Evolutionary conservation across 2,329 filamentous ascomycete genomes (phyloP).

Genomic region (Diatrype stigma): DNA sequence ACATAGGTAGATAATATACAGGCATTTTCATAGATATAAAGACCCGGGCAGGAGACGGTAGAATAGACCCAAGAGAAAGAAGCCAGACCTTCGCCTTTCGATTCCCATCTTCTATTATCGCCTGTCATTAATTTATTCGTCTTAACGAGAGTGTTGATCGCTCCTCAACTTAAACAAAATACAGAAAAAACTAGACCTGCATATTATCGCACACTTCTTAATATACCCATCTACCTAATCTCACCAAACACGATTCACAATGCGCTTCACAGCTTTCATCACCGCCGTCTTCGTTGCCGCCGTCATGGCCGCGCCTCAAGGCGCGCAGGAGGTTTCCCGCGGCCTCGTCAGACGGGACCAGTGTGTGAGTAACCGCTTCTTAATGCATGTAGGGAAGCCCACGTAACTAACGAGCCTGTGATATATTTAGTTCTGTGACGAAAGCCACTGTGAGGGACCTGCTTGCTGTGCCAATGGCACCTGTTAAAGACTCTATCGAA

Average conservation of each 20-base stretch:
- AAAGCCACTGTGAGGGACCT: neutral
- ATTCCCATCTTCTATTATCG: too few species aligned
- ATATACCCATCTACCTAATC: neutral
- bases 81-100: too few species aligned
- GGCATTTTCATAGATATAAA: too few species aligned
- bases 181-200: too few species aligned
- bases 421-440: neutral
- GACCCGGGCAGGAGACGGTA: too few species aligned
- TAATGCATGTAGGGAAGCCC: neutral
- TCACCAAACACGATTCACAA: neutral
- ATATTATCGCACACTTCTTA: too few species aligned
- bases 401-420: neutral
- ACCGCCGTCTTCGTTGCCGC: neutral
- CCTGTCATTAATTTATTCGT: too few species aligned
- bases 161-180: too few species aligned
- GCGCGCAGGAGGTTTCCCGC: neutral
- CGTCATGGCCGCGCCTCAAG: neutral
- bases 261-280: slow-evolving; percentile 1
- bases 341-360: neutral
- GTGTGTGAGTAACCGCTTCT: neutral
- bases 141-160: too few species aligned
- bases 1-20: too few species aligned
- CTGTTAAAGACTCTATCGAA: neutral
- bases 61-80: too few species aligned
- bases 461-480: slow-evolving; percentile 5